Evolutionary conservation across 2,329 filamentous ascomycete genomes (phyloP).

Genomic region (Cytospora piceae): DNA sequence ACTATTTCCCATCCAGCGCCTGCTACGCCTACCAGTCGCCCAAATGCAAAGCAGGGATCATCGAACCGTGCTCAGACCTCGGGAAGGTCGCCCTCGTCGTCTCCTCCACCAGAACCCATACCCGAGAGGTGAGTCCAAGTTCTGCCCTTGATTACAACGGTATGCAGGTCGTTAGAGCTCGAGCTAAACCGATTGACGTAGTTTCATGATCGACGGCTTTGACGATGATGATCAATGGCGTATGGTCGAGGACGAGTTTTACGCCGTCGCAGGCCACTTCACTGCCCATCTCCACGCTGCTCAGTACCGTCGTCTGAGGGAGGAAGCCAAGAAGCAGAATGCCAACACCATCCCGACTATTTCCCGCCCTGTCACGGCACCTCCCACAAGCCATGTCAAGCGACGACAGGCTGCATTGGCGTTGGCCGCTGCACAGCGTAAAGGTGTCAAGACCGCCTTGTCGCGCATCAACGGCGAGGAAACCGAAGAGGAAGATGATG

Average conservation of each 20-base stretch:
- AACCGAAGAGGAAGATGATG: constrained; percentile 37
- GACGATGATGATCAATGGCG: constrained; percentile 73
- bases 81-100: not conserved
- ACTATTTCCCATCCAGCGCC: constrained; percentile 9
- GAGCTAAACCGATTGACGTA: constrained; percentile 35
- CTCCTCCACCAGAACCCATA: constrained; percentile 3
- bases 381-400: constrained; percentile 43
- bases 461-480: constrained; percentile 32
- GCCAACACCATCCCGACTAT: constrained; percentile 55
- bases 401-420: constrained; percentile 42
- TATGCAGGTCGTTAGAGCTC: not conserved
- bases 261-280: constrained; percentile 68
- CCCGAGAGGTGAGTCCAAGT: constrained; percentile 10
- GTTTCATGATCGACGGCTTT: constrained; percentile 67
- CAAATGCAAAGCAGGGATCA: not conserved
- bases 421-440: constrained; percentile 43
- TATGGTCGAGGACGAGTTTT: constrained; percentile 84
- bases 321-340: constrained; percentile 57
- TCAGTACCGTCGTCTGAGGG: constrained; percentile 72
- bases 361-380: constrained; percentile 54
- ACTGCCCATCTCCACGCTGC: constrained; percentile 77
- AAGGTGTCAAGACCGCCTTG: constrained; percentile 34
- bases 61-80: not conserved
- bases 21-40: constrained; percentile 6
- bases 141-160: not conserved